Conservation (phyloP, 768 basidiomycete genomes). For the Xerocomellus intermedius region DNA sequence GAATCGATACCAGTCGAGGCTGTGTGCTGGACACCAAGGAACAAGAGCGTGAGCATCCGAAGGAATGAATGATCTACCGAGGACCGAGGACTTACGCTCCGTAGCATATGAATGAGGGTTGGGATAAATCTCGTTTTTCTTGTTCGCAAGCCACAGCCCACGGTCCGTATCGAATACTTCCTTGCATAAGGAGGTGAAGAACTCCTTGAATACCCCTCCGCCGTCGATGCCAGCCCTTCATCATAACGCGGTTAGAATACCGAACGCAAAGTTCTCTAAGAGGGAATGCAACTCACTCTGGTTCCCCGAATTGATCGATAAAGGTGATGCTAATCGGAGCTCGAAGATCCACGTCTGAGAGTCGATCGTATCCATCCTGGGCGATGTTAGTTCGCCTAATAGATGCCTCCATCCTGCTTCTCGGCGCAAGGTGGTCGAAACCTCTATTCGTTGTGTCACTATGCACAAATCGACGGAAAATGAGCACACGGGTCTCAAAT, state of each 20-base stretch:
- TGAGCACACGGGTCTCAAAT: conserved; percentile 85
- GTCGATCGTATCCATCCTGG: conserved; percentile 87
- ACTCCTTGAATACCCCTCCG: conserved; percentile 97
- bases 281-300: conserved; percentile 57
- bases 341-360: conserved; percentile 78
- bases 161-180: conserved; percentile 95
- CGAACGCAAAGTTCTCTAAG: not conserved
- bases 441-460: conserved; percentile 48
- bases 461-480: conserved; percentile 81
- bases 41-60: not conserved
- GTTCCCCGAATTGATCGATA: conserved; percentile 82
- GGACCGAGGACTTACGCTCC: conserved; percentile 55
- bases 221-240: conserved; percentile 88
- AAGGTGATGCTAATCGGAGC: conserved; percentile 87
- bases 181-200: conserved; percentile 87
- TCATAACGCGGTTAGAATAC: conserved; percentile 1
- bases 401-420: conserved; percentile 25
- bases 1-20: conserved; percentile 88
- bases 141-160: conserved; percentile 89
- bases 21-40: conserved; percentile 55
- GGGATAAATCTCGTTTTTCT: conserved; percentile 92
- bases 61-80: not conserved
- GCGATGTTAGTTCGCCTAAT: conserved; percentile 72
- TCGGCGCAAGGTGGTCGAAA: conserved; percentile 14
- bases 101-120: conserved; percentile 91